These are phyloP conservation scores for Cruciata laevipes DNA, from an alignment of 257 asterid genomes.

Conservation along the genomic window DNA sequence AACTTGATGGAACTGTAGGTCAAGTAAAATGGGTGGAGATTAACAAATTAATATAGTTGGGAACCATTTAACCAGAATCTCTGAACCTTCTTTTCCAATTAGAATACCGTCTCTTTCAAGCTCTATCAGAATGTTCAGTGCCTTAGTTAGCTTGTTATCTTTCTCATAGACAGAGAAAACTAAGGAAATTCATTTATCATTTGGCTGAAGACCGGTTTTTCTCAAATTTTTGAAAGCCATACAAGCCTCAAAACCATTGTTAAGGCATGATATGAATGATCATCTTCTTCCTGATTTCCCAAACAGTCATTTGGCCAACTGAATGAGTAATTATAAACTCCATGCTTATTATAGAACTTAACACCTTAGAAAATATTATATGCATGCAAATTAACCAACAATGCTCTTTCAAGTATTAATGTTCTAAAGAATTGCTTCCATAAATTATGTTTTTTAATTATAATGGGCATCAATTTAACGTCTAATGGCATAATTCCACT, in stretches of 20 bases:
- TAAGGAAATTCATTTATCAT: constrained; percentile 72
- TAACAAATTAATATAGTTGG: no score
- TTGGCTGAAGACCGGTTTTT: constrained; percentile 53
- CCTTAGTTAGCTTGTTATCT: constrained; percentile 57
- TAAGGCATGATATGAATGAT: constrained; percentile 89
- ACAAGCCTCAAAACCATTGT: constrained; percentile 72
- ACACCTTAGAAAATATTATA: no score
- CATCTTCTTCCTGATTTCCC: constrained; percentile 84
- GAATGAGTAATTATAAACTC: constrained; percentile 15
- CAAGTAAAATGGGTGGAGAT: no score
- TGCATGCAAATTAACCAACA: no score
- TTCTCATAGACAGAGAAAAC: constrained; percentile 51
- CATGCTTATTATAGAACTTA: not conserved
- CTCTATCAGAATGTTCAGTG: constrained; percentile 51
- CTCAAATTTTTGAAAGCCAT: constrained; percentile 63
- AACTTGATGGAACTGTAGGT: no score
- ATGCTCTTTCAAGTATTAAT: not conserved
- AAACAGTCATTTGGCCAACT: constrained; percentile 55
- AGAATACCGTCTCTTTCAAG: constrained; percentile 47
- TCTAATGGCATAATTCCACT: not conserved
- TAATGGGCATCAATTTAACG: not conserved
- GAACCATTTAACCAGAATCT: constrained; percentile 59
- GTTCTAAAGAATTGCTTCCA: not conserved
- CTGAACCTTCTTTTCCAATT: constrained; percentile 65
- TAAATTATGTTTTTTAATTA: not conserved